These are phyloP conservation scores for Verruconis gallopava DNA, from an alignment of 2,329 filamentous ascomycete species.

Conservation along the genomic window DNA sequence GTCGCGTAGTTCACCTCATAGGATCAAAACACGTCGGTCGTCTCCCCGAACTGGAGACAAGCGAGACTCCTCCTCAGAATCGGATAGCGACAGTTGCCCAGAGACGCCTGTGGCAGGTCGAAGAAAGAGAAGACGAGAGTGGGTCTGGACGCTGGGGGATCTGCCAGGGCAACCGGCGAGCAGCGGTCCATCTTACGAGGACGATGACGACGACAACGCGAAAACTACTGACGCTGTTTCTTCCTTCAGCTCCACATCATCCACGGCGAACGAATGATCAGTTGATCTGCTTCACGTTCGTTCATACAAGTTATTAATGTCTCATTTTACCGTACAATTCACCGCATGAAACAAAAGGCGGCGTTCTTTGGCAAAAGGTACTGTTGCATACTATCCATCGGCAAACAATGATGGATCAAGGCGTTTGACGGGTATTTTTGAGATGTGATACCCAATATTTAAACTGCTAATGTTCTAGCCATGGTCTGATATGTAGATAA, in stretches of 20 bases:
- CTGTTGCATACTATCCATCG: background rate
- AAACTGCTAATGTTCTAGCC: no score
- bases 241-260: conserved; percentile 2
- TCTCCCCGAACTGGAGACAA: conserved; percentile 26
- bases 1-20: conserved; percentile 4
- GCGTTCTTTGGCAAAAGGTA: background rate
- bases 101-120: conserved; percentile 41
- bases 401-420: background rate
- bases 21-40: background rate
- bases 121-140: conserved; percentile 40
- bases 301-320: background rate
- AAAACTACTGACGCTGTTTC: no score
- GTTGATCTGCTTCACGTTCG: conserved; percentile 5
- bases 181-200: background rate
- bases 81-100: conserved; percentile 31
- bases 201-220: background rate
- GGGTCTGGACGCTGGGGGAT: conserved; percentile 42
- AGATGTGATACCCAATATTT: conserved; percentile 1
- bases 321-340: background rate
- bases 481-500: no score
- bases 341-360: background rate
- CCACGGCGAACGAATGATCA: conserved; percentile 3
- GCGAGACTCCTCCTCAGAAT: conserved; percentile 32
- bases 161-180: conserved; percentile 1
- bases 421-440: background rate